Conservation (phyloP, 257 asterid species). For the Solanum rostratum region DNA sequence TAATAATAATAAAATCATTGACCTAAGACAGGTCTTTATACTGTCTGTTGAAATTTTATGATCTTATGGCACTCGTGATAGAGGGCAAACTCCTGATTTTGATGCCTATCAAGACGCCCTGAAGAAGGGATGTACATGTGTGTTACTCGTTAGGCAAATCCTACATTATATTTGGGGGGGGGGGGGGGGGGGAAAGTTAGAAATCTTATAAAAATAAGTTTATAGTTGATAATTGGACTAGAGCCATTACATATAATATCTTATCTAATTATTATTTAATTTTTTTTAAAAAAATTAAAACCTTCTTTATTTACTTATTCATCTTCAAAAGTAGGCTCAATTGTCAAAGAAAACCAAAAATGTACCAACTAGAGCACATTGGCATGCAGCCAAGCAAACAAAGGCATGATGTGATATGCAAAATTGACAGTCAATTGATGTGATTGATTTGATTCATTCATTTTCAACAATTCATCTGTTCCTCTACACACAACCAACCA, state of each 20-base stretch:
- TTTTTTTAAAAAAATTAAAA: background rate
- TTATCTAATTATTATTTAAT: background rate
- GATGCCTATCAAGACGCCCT: too few species aligned
- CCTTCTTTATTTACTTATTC: background rate
- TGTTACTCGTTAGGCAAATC: too few species aligned
- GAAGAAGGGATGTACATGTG: background rate
- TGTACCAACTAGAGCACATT: conserved; percentile 36
- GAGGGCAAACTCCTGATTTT: background rate
- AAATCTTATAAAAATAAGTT: too few species aligned
- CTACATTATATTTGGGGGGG: too few species aligned
- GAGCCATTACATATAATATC: background rate
- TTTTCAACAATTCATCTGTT: background rate
- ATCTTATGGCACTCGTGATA: background rate
- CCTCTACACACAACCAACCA: background rate
- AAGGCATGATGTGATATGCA: conserved; percentile 5
- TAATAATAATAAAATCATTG: too few species aligned
- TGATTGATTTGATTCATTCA: conserved; percentile 37
- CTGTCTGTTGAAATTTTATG: background rate
- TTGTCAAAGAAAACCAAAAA: conserved; percentile 36
- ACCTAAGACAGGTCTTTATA: background rate
- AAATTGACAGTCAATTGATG: background rate
- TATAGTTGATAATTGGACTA: background rate
- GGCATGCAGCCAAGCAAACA: background rate
- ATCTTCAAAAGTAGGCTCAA: background rate
- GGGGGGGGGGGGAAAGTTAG: too few species aligned